Conservation (phyloP, 2,329 filamentous ascomycete species). For the Canariomyces notabilis region DNA sequence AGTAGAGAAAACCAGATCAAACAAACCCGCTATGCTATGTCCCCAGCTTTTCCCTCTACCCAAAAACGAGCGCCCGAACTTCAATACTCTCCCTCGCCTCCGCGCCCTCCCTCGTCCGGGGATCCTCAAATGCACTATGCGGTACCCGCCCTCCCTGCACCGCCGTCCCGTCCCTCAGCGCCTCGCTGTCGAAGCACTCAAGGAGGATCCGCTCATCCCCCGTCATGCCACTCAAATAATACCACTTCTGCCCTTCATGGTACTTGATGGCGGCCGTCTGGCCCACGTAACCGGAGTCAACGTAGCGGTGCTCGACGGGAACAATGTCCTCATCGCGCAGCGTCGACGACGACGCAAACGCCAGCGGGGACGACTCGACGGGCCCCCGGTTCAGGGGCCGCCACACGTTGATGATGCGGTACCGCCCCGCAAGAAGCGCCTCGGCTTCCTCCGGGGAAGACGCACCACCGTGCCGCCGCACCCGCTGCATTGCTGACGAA, state of each 20-base stretch:
- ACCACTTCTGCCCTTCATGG: conserved; percentile 63
- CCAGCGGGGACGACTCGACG: conserved; percentile 62
- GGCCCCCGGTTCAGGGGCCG: conserved; percentile 56
- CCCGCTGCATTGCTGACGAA: conserved; percentile 59
- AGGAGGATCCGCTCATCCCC: conserved; percentile 67
- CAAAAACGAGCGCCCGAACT: conserved; percentile 80
- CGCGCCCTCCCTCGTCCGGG: conserved; percentile 63
- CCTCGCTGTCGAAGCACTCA: conserved; percentile 71
- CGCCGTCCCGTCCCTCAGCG: conserved; percentile 40
- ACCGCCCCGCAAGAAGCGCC: conserved; percentile 59
- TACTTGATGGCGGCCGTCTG: conserved; percentile 67
- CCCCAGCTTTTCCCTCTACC: conserved; percentile 29
- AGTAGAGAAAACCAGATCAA: too few species aligned
- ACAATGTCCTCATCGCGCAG: conserved; percentile 61
- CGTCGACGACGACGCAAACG: conserved; percentile 60
- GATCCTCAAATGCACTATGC: conserved; percentile 76
- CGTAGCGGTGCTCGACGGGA: conserved; percentile 69
- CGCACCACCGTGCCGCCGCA: conserved; percentile 63
- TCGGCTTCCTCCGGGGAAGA: conserved; percentile 57
- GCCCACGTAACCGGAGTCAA: conserved; percentile 55
- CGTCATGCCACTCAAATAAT: conserved; percentile 75
- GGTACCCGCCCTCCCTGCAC: conserved; percentile 55
- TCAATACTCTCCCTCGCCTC: conserved; percentile 82
- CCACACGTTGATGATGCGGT: conserved; percentile 88
- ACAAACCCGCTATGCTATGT: not conserved